Evolutionary conservation across 768 basidiomycete genomes (phyloP).

Genomic region (Boletus rufocinnamomeus): DNA sequence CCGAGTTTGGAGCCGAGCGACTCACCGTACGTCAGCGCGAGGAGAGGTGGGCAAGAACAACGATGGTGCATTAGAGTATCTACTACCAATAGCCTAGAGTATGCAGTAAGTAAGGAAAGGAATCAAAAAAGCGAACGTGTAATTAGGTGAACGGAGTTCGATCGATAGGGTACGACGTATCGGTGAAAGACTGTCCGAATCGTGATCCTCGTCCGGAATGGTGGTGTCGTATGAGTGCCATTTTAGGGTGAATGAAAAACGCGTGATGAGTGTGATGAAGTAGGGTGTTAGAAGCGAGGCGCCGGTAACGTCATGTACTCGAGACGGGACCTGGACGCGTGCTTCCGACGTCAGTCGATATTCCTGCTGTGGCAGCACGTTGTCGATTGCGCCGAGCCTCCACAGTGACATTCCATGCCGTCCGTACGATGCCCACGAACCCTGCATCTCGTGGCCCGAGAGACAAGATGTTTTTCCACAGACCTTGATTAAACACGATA

Average conservation of each 20-base stretch:
- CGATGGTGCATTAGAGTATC: slow-evolving; percentile 18
- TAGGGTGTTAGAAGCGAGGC: slow-evolving; percentile 9
- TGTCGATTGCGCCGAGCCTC: slow-evolving; percentile 50
- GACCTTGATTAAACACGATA: slow-evolving; percentile 51
- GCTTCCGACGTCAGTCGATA: slow-evolving; percentile 17
- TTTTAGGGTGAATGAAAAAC: slow-evolving; percentile 25
- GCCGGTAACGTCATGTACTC: slow-evolving; percentile 23
- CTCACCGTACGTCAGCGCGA: not conserved
- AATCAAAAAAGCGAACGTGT: slow-evolving; percentile 6
- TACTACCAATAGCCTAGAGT: slow-evolving; percentile 20
- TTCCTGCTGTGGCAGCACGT: slow-evolving; percentile 12
- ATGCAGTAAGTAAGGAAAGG: slow-evolving; percentile 7
- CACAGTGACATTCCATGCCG: slow-evolving; percentile 74
- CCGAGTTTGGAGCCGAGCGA: slow-evolving; percentile 1
- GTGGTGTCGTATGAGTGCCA: slow-evolving; percentile 31
- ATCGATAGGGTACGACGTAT: slow-evolving; percentile 13
- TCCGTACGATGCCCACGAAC: slow-evolving; percentile 52
- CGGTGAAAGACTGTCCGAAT: slow-evolving; percentile 8
- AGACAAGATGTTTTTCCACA: slow-evolving; percentile 65
- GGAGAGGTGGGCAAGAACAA: not conserved
- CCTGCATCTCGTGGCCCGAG: slow-evolving; percentile 49
- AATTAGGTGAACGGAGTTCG: slow-evolving; percentile 29
- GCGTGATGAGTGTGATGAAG: slow-evolving; percentile 19
- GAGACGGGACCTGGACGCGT: slow-evolving; percentile 10
- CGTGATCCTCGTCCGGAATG: slow-evolving; percentile 34